These are phyloP conservation scores for Pseudogymnoascus sp. DNA, from an alignment of 2,329 filamentous ascomycete species.

Conservation along the genomic window DNA sequence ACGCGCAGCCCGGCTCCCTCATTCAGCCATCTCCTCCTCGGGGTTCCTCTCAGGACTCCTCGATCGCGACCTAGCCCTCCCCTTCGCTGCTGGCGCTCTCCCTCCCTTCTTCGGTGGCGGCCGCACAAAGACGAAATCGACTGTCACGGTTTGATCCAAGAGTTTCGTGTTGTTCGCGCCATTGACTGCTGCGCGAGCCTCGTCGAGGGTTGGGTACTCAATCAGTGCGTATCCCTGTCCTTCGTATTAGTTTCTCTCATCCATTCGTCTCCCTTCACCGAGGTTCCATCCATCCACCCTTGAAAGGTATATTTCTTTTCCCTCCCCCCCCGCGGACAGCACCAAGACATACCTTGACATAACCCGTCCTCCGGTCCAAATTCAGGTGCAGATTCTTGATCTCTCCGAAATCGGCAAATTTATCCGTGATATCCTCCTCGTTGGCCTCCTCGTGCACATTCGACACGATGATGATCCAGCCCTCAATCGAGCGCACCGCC, in stretches of 20 bases:
- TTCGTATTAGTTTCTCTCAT: neutral
- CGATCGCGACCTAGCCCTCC: constrained; percentile 27
- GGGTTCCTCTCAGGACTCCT: constrained; percentile 27
- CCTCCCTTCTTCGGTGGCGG: constrained; percentile 56
- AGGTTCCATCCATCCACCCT: neutral
- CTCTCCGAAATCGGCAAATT: constrained; percentile 77
- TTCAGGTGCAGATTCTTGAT: constrained; percentile 84
- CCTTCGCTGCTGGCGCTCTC: constrained; percentile 25
- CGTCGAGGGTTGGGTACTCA: constrained; percentile 71
- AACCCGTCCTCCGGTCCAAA: constrained; percentile 72
- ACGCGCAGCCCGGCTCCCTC: neutral
- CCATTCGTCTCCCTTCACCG: neutral
- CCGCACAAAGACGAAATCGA: constrained; percentile 80
- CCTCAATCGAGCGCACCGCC: constrained; percentile 79
- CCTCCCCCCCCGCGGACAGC: neutral
- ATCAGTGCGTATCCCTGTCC: constrained; percentile 74
- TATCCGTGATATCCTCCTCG: constrained; percentile 74
- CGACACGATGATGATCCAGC: constrained; percentile 81
- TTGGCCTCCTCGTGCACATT: constrained; percentile 84
- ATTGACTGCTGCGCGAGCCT: constrained; percentile 75
- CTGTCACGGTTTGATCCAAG: constrained; percentile 71
- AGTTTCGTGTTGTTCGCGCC: constrained; percentile 70
- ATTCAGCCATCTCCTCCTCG: neutral
- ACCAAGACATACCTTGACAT: constrained; percentile 65
- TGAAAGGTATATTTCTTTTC: neutral